phyloP scores from a whole-genome alignment of 495 filamentous ascomycete genomes.

The Hypoxylon rickii region DNA sequence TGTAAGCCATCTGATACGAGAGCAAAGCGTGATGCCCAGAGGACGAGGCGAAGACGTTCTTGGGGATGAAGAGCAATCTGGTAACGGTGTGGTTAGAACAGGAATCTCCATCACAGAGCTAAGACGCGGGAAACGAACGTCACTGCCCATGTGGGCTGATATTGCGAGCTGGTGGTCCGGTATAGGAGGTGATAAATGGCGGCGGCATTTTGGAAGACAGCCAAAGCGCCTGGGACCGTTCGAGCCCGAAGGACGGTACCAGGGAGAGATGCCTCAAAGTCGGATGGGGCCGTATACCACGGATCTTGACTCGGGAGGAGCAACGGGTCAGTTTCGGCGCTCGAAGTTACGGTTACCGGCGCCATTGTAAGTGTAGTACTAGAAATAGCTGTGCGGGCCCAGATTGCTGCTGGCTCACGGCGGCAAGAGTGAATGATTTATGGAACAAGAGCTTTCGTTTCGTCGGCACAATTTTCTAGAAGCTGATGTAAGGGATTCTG shows the following conservation, averaged over 20 bases:
- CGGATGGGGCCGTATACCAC: constrained; percentile 51
- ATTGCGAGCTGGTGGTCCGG: constrained; percentile 51
- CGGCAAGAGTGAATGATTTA: too few species aligned
- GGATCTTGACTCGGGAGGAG: constrained; percentile 52
- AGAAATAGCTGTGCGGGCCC: too few species aligned
- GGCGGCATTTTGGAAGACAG: constrained; percentile 31
- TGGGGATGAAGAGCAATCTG: constrained; percentile 52
- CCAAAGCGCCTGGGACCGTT: constrained; percentile 47
- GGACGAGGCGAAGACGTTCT: constrained; percentile 10
- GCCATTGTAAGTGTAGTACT: too few species aligned
- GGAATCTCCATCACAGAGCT: too few species aligned
- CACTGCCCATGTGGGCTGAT: constrained; percentile 52
- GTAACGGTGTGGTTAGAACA: too few species aligned
- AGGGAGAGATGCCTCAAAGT: constrained; percentile 44
- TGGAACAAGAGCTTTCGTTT: too few species aligned
- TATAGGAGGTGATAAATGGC: constrained; percentile 56
- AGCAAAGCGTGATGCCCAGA: constrained; percentile 39
- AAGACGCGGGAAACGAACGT: too few species aligned
- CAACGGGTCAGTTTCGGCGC: too few species aligned
- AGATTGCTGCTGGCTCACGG: too few species aligned
- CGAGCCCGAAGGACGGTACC: constrained; percentile 54
- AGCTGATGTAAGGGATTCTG: too few species aligned
- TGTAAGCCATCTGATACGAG: constrained; percentile 53
- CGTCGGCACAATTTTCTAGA: too few species aligned
- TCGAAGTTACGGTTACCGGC: too few species aligned